Evolutionary conservation across 495 filamentous ascomycete genomes (phyloP), one percentile per base, ranked within the genome.

Genomic region (Collariella sp.): DNA sequence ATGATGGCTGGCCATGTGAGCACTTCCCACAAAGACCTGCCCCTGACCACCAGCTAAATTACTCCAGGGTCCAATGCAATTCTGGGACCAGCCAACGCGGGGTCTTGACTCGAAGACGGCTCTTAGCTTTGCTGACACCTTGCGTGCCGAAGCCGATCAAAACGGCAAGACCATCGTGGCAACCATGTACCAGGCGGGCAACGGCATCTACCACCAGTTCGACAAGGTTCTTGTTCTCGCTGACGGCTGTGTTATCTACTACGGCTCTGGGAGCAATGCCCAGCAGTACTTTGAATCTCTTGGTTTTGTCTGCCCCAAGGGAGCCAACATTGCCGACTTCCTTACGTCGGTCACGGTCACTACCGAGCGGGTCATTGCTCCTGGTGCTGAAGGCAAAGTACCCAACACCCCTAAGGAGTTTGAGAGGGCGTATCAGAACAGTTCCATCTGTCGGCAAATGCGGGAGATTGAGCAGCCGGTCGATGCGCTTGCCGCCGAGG

Each of bases 341-440:
- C 69, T 91, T 22, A 91, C 87, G n/a, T 82, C 84, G 9, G 72
- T 89, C 24, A 89, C 86, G 10, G 84, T 86, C 62, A 78, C 83
- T 3, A 74, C 74, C n/a, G 85, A 87, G 50, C 75, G 88, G n/a
- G 69, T 76, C 15, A 80, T 83, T 58, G 79, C 81, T 15, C 70
- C 74, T 12, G 87, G 85, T 4, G 79, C 73, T 49, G 83, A 89
- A 59, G 72, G 65, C 7, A 74, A 26, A 72, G 80, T 47, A 75
- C 88, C 31, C 76, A 81, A 66, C 79, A 85, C 22, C 66, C 84
- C 20, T 67, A 79, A 67, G 75, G 86, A 63, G 68, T 91, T 44
- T 13, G 44, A 46, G 26, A 33, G 44, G 7, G 44, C 16, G 29
- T 46, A 46, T 12, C 26, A 20, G n/a, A 2, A 34, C 11, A 46